Evolutionary conservation across 2,329 filamentous ascomycete genomes (phyloP).

Genomic region (Pseudocercospora cruenta): DNA sequence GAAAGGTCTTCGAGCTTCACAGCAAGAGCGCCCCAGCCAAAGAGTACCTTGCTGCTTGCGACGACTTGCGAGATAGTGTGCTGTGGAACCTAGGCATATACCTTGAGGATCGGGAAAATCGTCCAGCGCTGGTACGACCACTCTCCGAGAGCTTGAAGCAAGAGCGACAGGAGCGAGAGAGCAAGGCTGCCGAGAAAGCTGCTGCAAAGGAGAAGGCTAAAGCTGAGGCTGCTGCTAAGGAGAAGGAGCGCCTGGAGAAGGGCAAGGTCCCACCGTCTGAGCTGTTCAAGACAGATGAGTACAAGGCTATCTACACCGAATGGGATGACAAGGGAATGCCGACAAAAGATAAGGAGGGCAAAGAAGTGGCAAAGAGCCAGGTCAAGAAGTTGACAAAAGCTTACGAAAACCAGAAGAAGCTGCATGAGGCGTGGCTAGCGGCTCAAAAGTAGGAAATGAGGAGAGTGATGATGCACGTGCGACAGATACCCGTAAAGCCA

Average conservation of each 20-base stretch:
- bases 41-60: conserved; percentile 74
- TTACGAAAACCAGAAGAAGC: conserved; percentile 88
- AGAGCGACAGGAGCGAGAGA: conserved; percentile 57
- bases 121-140: conserved; percentile 73
- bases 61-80: conserved; percentile 77
- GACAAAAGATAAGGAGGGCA: conserved; percentile 73
- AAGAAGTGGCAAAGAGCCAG: conserved; percentile 78
- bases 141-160: conserved; percentile 56
- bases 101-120: conserved; percentile 75
- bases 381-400: conserved; percentile 84
- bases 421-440: conserved; percentile 64
- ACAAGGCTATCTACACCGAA: conserved; percentile 71
- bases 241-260: conserved; percentile 55
- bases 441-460: conserved; percentile 11
- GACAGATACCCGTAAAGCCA: background rate
- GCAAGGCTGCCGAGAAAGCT: conserved; percentile 55
- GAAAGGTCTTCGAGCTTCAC: conserved; percentile 62
- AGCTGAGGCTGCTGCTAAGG: conserved; percentile 55
- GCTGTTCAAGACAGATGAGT: conserved; percentile 61
- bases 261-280: conserved; percentile 61
- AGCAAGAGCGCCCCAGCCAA: conserved; percentile 60
- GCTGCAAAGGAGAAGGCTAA: conserved; percentile 54
- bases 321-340: conserved; percentile 87
- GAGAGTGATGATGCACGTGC: background rate
- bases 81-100: conserved; percentile 84